These are phyloP conservation scores for Tilletia walkeri DNA, from an alignment of 1,284 basidiomycete genomes.

Conservation along the genomic window DNA sequence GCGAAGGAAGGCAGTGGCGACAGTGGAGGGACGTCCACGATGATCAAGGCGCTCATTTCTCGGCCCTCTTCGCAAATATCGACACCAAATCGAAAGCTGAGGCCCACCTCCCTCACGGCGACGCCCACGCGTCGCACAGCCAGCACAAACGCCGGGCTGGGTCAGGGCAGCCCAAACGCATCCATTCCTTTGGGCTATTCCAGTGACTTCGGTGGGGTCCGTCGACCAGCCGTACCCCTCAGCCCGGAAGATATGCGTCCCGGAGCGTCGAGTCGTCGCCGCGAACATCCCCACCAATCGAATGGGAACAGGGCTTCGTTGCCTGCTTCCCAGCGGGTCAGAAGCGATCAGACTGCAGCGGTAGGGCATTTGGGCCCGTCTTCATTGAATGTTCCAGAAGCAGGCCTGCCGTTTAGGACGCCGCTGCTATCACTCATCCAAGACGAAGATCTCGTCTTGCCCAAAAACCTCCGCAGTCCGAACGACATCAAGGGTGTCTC, in stretches of 20 bases:
- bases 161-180: background rate
- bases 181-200: background rate
- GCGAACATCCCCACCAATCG: background rate
- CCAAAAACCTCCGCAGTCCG: too few species aligned
- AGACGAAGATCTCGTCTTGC: too few species aligned
- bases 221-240: background rate
- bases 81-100: background rate
- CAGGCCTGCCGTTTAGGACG: too few species aligned
- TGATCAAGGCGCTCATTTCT: too few species aligned
- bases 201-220: background rate
- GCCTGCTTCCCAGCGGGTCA: background rate
- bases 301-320: background rate
- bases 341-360: too few species aligned
- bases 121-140: background rate
- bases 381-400: too few species aligned
- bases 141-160: background rate
- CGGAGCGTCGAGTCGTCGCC: background rate
- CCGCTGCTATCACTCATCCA: too few species aligned
- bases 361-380: too few species aligned
- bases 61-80: background rate
- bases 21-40: background rate
- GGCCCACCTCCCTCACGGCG: background rate
- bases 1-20: background rate
- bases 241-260: conserved; percentile 6
- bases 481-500: too few species aligned